These are phyloP conservation scores for Rosa lucieae DNA, from an alignment of 306 rosid genomes.

Conservation along the genomic window DNA sequence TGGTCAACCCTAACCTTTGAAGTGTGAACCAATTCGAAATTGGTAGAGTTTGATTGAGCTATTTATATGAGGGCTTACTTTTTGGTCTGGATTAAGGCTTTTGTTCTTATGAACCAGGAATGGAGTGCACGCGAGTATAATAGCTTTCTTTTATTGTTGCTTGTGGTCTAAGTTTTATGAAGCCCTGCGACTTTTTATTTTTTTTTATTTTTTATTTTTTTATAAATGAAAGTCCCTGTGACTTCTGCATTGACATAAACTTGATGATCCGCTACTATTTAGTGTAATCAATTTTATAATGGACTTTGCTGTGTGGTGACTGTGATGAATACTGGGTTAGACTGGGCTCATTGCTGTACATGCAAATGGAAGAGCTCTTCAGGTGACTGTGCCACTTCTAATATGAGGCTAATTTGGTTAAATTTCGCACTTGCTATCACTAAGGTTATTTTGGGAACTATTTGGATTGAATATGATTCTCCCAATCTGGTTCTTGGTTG, in stretches of 20 bases:
- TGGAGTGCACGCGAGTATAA: neutral
- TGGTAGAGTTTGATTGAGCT: neutral
- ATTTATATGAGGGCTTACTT: neutral
- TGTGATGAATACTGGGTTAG: neutral
- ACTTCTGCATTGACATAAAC: neutral
- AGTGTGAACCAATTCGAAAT: conserved; percentile 14
- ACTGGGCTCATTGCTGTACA: neutral
- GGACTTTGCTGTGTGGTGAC: neutral
- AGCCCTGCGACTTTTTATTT: neutral
- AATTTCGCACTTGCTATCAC: neutral
- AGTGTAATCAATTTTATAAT: neutral
- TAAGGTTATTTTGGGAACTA: neutral
- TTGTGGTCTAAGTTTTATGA: neutral
- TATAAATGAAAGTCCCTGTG: neutral
- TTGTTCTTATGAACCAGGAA: conserved; percentile 4
- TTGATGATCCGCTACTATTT: neutral
- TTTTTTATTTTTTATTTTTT: no score
- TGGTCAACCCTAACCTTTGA: conserved; percentile 7
- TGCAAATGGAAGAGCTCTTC: neutral
- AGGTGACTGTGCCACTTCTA: neutral
- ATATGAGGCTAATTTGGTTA: neutral
- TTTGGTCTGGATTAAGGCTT: neutral
- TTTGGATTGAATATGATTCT: conserved; percentile 11
- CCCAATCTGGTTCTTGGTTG: neutral
- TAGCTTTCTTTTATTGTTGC: neutral